These are phyloP conservation scores for Inosperma sp. DNA, from an alignment of 768 basidiomycete genomes.

Conservation along the genomic window DNA sequence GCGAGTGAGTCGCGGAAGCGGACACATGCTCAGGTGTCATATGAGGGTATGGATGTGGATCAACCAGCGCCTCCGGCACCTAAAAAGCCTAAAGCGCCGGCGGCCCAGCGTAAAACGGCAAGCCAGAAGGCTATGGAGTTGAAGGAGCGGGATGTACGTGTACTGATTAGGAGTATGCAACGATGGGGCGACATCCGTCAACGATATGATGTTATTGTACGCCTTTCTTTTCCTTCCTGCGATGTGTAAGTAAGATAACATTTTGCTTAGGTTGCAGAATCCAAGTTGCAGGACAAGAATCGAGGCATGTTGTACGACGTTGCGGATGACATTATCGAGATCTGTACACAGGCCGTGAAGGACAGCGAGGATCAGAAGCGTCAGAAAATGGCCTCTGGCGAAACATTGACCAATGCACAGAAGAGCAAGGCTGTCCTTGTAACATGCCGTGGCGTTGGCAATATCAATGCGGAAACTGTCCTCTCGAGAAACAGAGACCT, in stretches of 20 bases:
- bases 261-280: conserved; percentile 67
- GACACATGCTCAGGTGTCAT: conserved; percentile 80
- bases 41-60: conserved; percentile 91
- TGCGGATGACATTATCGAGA: conserved; percentile 86
- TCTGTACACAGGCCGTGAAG: conserved; percentile 78
- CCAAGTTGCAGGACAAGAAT: conserved; percentile 92
- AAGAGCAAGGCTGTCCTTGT: conserved; percentile 97
- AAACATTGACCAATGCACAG: conserved; percentile 86
- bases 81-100: conserved; percentile 71
- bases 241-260: conserved; percentile 2
- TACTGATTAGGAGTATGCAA: conserved; percentile 89
- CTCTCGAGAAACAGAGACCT: conserved; percentile 87
- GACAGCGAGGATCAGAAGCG: conserved; percentile 82
- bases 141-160: conserved; percentile 95
- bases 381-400: conserved; percentile 69
- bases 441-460: conserved; percentile 80
- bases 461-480: conserved; percentile 97
- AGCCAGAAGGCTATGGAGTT: conserved; percentile 94
- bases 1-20: conserved; percentile 76
- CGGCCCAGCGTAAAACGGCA: conserved; percentile 79
- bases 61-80: conserved; percentile 57
- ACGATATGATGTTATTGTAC: conserved; percentile 90
- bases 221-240: conserved; percentile 28
- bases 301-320: conserved; percentile 86
- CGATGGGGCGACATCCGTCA: conserved; percentile 97